Evolutionary conservation across 352 stramenopile genomes (phyloP), one percentile per base, ranked within the genome.

Genomic region (Phytophthora vignae): DNA sequence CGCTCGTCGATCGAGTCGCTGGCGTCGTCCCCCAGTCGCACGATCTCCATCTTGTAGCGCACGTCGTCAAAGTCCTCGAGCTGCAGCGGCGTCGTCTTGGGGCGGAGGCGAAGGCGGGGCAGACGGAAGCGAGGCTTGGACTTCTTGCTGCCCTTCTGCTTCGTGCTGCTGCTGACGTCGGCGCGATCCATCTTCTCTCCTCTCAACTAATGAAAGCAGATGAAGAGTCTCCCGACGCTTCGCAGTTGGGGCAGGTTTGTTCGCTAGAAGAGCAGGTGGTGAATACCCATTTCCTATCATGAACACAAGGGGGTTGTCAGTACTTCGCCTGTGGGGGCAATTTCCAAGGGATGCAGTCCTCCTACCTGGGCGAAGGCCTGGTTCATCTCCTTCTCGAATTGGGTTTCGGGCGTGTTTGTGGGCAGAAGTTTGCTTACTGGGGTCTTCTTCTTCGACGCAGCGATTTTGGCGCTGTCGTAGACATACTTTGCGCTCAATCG

Each of bases 371-470:
- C 82, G 57, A 95, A 89, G 17, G 77, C 82, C 29, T 82, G 68
- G 44, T 95, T 95, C 46, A 92, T 61, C 57, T 91, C 82, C 44
- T 84, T 90, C 67, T 95, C 88, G n/a, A 89, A 63, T n/a, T 90
- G 78, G 21, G 79, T 78, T 11, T 88, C 83, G 0, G 66, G 71
- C 19, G 61, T 15, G 10, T 73, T 75, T 0, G 65, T 9, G 1
- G 83, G 71, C 22, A 95, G 22, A 9, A 88, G 71, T 42, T 88
- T 93, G 68, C 54, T 87, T 21, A 93, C 33, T 17, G 84, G 82
- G 10, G 73, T 69, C 58, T 93, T 95, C 68, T 93, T 95, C 71
- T 85, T 90, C 12, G 69, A 55, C 29, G 78, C 52, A 21, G 67
- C 61, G 10, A 88, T 53, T 52, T 90, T 92, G 15, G 54, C 36